These are phyloP conservation scores for Metrosideros polymorpha DNA, from an alignment of 441 rosid species.

Conservation along the genomic window DNA sequence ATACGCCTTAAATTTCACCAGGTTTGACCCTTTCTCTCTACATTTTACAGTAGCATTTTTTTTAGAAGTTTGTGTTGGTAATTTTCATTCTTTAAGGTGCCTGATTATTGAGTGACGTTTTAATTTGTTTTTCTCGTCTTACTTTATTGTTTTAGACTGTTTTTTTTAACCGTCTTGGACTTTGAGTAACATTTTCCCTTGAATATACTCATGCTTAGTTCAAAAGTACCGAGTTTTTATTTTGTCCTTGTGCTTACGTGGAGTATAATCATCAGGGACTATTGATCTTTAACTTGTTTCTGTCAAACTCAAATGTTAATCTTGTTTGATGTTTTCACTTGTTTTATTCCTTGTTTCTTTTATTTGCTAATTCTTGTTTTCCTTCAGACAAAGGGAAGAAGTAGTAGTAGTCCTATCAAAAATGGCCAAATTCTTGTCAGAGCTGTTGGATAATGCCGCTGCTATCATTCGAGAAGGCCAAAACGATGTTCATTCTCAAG, in stretches of 20 bases:
- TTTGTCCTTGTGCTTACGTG: background rate
- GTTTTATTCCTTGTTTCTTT: background rate
- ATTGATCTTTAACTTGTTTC: background rate
- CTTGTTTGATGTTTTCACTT: background rate
- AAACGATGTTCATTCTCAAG: constrained; percentile 41
- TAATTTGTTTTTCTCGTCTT: background rate
- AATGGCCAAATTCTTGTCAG: constrained; percentile 44
- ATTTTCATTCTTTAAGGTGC: background rate
- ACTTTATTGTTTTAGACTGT: background rate
- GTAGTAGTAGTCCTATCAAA: constrained; percentile 46
- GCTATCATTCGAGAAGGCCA: constrained; percentile 32
- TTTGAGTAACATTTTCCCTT: background rate
- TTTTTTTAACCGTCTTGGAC: background rate
- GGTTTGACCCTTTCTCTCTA: constrained; percentile 33
- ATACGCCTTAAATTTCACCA: constrained; percentile 45
- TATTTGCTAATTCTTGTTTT: background rate
- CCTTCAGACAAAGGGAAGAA: constrained; percentile 53
- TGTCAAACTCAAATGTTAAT: background rate
- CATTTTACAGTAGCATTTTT: background rate
- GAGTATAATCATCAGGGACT: background rate
- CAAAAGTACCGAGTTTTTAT: background rate
- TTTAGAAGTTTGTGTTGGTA: background rate
- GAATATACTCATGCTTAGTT: background rate
- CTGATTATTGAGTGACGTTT: background rate
- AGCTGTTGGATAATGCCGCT: constrained; percentile 50